Conservation (phyloP, 169 alveolate species). For the Cystoisospora suis region DNA sequence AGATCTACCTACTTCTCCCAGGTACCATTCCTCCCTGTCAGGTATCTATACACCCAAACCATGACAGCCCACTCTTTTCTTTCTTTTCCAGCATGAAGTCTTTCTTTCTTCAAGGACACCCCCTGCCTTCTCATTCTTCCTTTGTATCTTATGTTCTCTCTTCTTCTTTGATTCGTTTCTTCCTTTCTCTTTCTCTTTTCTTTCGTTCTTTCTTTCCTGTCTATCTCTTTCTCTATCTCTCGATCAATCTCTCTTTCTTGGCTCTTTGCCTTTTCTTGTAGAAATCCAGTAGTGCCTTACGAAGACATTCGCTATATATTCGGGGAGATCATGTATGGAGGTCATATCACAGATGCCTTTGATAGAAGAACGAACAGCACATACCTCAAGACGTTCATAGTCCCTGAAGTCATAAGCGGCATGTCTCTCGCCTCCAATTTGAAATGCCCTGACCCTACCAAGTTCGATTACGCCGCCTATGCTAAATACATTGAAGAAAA, state of each 20-base stretch:
- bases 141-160: neutral
- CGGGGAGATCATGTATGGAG: slow-evolving; percentile 98
- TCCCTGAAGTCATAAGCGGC: slow-evolving; percentile 88
- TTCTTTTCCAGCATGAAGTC: no score
- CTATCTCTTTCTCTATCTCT: neutral
- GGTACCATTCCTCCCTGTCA: no score
- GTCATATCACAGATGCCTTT: slow-evolving; percentile 97
- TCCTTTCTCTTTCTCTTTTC: neutral
- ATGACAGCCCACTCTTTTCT: no score
- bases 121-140: no score
- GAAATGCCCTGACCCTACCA: slow-evolving; percentile 95
- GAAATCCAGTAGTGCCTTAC: slow-evolving; percentile 92
- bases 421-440: slow-evolving; percentile 83
- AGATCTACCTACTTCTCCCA: no score
- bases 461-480: slow-evolving; percentile 89
- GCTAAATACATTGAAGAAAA: slow-evolving; percentile 92
- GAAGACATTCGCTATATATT: slow-evolving; percentile 93
- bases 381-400: slow-evolving; percentile 87
- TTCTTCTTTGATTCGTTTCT: neutral
- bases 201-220: neutral
- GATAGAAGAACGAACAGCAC: slow-evolving; percentile 95
- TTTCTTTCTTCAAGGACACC: no score
- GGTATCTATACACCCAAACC: no score
- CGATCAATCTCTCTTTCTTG: neutral
- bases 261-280: neutral